Evolutionary conservation across 2,329 filamentous ascomycete genomes (phyloP).

Genomic region (Verticillium zaregamsianum): DNA sequence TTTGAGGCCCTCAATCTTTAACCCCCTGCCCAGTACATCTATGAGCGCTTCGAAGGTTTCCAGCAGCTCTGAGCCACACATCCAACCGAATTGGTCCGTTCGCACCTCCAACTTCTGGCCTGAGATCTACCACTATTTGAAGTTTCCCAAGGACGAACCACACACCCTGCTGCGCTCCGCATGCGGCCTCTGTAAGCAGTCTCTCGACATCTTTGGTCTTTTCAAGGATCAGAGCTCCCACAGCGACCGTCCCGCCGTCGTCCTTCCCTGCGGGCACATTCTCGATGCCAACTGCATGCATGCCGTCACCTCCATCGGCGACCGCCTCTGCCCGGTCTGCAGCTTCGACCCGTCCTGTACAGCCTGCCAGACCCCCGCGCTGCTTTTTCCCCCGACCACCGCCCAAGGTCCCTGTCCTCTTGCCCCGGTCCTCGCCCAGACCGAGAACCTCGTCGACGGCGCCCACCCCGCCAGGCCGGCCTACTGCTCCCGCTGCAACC

Average conservation of each 20-base stretch:
- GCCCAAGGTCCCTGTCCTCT: not conserved
- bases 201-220: not conserved
- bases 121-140: not conserved
- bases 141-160: not conserved
- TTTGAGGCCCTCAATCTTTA: too few relatives aligned
- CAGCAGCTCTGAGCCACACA: not conserved
- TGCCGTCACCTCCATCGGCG: not conserved
- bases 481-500: not conserved
- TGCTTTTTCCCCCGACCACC: not conserved
- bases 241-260: not conserved
- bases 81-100: not conserved
- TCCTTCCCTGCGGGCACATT: not conserved
- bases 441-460: not conserved
- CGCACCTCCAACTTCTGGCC: not conserved
- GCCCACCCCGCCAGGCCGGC: not conserved
- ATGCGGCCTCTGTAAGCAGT: not conserved
- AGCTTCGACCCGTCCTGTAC: not conserved
- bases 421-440: not conserved
- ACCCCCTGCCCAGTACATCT: too few relatives aligned
- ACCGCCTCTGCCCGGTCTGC: not conserved
- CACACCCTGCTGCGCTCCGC: not conserved
- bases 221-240: not conserved
- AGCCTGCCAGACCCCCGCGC: not conserved
- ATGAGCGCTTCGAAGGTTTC: too few relatives aligned
- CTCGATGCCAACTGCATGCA: not conserved